Conservation (phyloP, 1,284 basidiomycete genomes). For the Cutaneotrichosporon mucoides region DNA sequence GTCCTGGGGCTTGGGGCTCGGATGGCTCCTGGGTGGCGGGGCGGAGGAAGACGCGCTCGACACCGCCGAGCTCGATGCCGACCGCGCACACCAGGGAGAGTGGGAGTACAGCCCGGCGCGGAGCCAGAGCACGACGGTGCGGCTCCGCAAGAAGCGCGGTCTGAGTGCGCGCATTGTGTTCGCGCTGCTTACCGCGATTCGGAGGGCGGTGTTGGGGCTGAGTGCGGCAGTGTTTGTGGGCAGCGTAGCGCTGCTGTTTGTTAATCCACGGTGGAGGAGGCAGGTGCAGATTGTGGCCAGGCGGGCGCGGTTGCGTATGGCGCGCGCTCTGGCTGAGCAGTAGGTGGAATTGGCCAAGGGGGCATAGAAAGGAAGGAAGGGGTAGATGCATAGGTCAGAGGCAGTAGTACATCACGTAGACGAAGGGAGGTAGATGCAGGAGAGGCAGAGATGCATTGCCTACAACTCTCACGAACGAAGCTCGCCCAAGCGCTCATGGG, state of each 20-base stretch:
- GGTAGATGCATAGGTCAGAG: no score
- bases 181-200: conserved; percentile 32
- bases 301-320: conserved; percentile 9
- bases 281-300: conserved; percentile 2
- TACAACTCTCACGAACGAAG: no score
- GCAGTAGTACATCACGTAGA: no score
- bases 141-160: conserved; percentile 18
- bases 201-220: conserved; percentile 36
- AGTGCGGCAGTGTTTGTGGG: conserved; percentile 31
- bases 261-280: conserved; percentile 34
- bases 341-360: background rate
- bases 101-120: conserved; percentile 4
- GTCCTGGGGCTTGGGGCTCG: conserved; percentile 26
- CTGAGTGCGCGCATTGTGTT: conserved; percentile 33
- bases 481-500: no score
- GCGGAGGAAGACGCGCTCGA: conserved; percentile 37
- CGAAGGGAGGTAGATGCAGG: no score
- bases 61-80: conserved; percentile 29
- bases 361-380: no score
- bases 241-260: conserved; percentile 24
- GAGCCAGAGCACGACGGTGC: conserved; percentile 13
- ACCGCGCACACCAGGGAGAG: conserved; percentile 12
- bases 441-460: no score
- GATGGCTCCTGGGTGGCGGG: conserved; percentile 2
- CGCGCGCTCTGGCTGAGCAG: conserved; percentile 2